Evolutionary conservation across 192 early-diverging fungal species (phyloP), one percentile per base, ranked within the genome.

Genomic region (Backusella mclennaniae): DNA sequence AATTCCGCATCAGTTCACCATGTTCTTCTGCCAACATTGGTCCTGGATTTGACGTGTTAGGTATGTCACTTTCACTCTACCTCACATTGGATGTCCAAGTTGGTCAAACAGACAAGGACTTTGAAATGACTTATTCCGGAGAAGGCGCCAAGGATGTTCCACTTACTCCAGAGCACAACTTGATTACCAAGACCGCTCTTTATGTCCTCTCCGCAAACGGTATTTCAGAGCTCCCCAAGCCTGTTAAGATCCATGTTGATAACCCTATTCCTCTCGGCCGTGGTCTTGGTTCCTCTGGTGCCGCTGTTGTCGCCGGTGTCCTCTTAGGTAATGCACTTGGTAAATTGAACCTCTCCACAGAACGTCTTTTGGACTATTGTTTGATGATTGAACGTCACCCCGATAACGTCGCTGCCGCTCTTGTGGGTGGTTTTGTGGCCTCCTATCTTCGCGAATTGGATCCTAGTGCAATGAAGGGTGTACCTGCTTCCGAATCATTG

Each of bases 21-120:
- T 93, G 93, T 33, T 97, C 97, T 11, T 94, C 98, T n/a, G 93
- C 98, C 71, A 99, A 99, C 83, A 92, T 99, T 66, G 98, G 98
- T 17, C 96, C 97, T 19, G 98, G 98, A 42, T 99, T 97, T 81
- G 98, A 99, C 82, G 92, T 94, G 26, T 89, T 99, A 44, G 98
- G 98, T 29, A 88, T 95, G 4, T 92, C 95, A 35, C 91, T 98
- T 21, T 94, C 93, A n/a, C 85, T 98, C 53, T 93, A 94, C 83
- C 87, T 99, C 44, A 88, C 87, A 1, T 81, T 99, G 23, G 84
- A 88, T 38, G 90, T 91, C 17, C 76, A 83, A 35, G 67, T 68
- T 35, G 56, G 66, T 23, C 8, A 29, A 29, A 14, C 46, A 52
- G 56, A 46, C 35, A 70, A 76, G 36, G 44, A 76, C 23, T 75